phyloP scores from a whole-genome alignment of 2,329 filamentous ascomycete species.

The Aspergillus neoniger region DNA sequence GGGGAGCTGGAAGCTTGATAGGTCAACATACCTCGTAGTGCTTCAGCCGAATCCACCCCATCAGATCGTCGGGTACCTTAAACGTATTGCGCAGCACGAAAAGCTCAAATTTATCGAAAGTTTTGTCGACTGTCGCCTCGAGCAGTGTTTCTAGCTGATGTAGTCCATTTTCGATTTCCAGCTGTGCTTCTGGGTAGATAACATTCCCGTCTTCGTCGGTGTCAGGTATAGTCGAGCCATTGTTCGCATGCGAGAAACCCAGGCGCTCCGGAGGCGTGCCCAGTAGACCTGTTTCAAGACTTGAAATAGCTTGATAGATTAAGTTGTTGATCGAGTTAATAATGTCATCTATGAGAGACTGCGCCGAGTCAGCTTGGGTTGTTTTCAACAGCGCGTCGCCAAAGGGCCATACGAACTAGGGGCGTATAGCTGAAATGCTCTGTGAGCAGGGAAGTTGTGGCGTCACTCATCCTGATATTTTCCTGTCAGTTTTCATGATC shows the following conservation, averaged over 20 bases:
- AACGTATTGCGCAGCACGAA: slow-evolving; percentile 87
- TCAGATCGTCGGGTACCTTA: slow-evolving; percentile 68
- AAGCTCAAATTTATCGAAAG: slow-evolving; percentile 85
- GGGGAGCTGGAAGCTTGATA: neutral
- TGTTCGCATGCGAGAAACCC: slow-evolving; percentile 67
- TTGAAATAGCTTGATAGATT: slow-evolving; percentile 84
- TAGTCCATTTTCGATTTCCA: slow-evolving; percentile 85
- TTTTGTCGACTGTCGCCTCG: slow-evolving; percentile 78
- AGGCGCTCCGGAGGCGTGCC: slow-evolving; percentile 72
- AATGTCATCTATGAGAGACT: slow-evolving; percentile 96
- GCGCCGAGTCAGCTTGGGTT: slow-evolving; percentile 22
- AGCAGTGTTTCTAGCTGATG: slow-evolving; percentile 82
- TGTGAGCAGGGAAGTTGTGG: slow-evolving; percentile 68
- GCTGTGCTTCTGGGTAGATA: slow-evolving; percentile 54
- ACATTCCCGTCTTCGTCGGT: slow-evolving; percentile 50
- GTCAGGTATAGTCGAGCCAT: slow-evolving; percentile 48
- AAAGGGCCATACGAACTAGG: slow-evolving; percentile 61
- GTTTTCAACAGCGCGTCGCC: neutral
- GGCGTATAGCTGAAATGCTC: slow-evolving; percentile 96
- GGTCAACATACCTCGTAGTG: slow-evolving; percentile 72
- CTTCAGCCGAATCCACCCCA: slow-evolving; percentile 75
- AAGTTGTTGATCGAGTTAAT: slow-evolving; percentile 96
- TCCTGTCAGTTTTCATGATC: slow-evolving; percentile 12
- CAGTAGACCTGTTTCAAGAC: slow-evolving; percentile 79
- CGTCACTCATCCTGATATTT: slow-evolving; percentile 44